Conservation (phyloP, 495 filamentous ascomycete genomes). For the Penicillium herquei region DNA sequence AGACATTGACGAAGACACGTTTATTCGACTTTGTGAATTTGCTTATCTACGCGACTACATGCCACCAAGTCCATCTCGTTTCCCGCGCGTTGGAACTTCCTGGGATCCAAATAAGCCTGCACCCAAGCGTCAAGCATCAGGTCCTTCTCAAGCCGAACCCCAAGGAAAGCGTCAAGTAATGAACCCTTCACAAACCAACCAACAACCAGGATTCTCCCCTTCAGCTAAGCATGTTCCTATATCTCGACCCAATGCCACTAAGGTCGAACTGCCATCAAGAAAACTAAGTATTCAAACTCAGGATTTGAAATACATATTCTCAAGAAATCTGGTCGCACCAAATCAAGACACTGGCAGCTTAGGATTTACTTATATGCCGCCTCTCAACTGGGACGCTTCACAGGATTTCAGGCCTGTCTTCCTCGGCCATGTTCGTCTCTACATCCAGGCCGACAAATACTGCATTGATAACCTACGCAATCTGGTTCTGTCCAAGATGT, state of each 20-base stretch:
- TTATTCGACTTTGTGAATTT: conserved; percentile 28
- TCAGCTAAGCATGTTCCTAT: neutral
- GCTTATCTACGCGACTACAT: conserved; percentile 25
- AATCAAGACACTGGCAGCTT: too few species aligned
- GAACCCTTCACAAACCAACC: too few species aligned
- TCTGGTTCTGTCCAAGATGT: conserved; percentile 34
- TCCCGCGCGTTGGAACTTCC: neutral
- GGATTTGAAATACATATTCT: neutral
- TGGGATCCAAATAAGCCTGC: neutral
- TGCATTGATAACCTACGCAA: conserved; percentile 28
- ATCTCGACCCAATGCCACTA: neutral
- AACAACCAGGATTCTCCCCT: neutral
- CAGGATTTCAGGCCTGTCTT: conserved; percentile 40
- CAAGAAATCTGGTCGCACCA: too few species aligned
- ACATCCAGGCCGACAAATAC: conserved; percentile 39
- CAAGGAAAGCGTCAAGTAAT: neutral
- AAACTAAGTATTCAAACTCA: neutral
- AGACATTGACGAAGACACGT: conserved; percentile 25
- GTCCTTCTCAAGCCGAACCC: neutral
- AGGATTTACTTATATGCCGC: neutral
- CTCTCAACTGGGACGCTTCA: conserved; percentile 1
- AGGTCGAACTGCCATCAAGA: neutral
- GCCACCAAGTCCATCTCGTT: conserved; percentile 2
- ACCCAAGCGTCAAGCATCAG: neutral
- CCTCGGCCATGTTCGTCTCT: conserved; percentile 37